A percentile compares a stretch with the other conserved stretches of the same genome.
phyloP scores from a whole-genome alignment of 2,329 filamentous ascomycete species.

The Coniochaeta sp. region DNA sequence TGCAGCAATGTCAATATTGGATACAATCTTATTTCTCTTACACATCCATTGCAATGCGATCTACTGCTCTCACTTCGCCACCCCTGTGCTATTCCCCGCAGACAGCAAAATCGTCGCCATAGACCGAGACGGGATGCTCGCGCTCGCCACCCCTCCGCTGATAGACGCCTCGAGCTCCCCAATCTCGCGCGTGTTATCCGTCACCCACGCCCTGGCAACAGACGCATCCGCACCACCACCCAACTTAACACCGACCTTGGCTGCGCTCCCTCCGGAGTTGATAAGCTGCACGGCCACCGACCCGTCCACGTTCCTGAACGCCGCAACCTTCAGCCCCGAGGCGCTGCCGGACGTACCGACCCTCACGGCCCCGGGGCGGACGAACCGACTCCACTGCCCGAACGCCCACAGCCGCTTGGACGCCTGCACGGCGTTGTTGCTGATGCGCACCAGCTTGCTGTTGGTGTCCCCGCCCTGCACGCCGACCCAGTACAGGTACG shows the following conservation, averaged over 20 bases:
- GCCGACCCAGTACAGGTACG: constrained; percentile 38
- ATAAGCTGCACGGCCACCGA: constrained; percentile 21
- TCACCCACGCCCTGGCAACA: constrained; percentile 11
- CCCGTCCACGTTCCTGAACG: constrained; percentile 24
- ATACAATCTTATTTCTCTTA: neutral
- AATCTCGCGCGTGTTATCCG: constrained; percentile 9
- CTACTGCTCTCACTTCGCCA: neutral
- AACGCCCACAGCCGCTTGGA: constrained; percentile 21
- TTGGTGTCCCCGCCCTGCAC: constrained; percentile 20
- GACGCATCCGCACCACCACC: constrained; percentile 1
- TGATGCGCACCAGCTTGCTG: constrained; percentile 17
- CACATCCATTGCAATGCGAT: neutral
- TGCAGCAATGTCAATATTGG: neutral
- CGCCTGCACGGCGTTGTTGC: constrained; percentile 12
- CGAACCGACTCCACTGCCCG: constrained; percentile 21
- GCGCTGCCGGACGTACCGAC: constrained; percentile 15
- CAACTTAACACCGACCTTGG: constrained; percentile 7
- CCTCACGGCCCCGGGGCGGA: constrained; percentile 20
- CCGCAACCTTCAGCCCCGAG: constrained; percentile 11
- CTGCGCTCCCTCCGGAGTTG: constrained; percentile 14
- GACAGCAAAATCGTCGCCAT: constrained; percentile 9
- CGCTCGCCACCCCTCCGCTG: constrained; percentile 3
- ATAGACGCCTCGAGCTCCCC: neutral
- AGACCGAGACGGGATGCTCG: constrained; percentile 4
- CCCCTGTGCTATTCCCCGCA: neutral